Evolutionary conservation across 805 yeast genomes (phyloP), one percentile per base, ranked within the genome.

Genomic region (Sungouiozyma intestinalis): DNA sequence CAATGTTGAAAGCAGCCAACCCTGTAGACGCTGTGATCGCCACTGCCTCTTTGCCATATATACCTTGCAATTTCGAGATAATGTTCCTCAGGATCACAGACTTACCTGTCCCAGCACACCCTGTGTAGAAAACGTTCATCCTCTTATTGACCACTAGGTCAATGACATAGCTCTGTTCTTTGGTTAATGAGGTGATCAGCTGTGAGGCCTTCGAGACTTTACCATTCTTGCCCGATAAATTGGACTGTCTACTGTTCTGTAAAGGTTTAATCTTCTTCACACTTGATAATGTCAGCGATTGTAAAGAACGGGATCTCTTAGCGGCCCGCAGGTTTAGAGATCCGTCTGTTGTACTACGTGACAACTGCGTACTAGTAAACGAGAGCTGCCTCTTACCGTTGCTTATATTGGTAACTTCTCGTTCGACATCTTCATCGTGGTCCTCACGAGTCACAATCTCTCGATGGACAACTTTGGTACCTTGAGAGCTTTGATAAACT

Each of bases 21-120:
- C 98, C 98, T 0, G 98, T 92, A 0, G 96, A 84, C 0, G 98
- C 98, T 0, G 97, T 86, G 3, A 92, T 77, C 0, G 94, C 95
- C 3, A 92, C 85, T 0, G 67, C 61, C 11, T 67, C 66, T 1
- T 59, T 54, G 2, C 68, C 66, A 56, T 75, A 69, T 36, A 70
- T 64, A 1, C 51, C 46, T 16, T 62, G 61, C 39, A 86, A 62
- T 20, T 70, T 68, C 16, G 64, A 55, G 16, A 92, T 86, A 20
- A 92, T 65, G 33, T 79, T 76, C 40, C 77, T 63, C 19, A 84
- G 60, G 4, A 84, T 71, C 16, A 77, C 78, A 2, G 94, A 82
- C 57, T 84, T 84, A 64, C 94, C 94, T 1, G 94, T 84, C 62
- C 94, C 94, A 0, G 94, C 94, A 47, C 84, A 42, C 94, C 94